Conservation (phyloP, 768 basidiomycete genomes). For the Hirschioporus abietinus region DNA sequence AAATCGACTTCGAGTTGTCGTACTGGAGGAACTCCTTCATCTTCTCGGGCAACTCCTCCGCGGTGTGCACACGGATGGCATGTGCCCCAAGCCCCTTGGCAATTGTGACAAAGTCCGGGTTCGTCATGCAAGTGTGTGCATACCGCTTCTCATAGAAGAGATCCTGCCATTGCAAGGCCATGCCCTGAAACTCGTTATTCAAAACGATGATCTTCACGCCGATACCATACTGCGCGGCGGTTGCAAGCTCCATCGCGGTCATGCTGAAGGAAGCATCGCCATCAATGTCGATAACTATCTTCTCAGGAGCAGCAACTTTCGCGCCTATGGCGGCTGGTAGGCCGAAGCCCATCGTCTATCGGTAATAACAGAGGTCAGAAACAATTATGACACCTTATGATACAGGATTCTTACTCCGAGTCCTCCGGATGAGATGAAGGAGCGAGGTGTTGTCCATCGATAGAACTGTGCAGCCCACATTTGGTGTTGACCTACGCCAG, state of each 20-base stretch:
- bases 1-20: constrained; percentile 76
- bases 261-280: constrained; percentile 98
- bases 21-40: constrained; percentile 99
- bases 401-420: constrained; percentile 76
- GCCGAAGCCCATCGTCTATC: constrained; percentile 96
- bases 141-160: constrained; percentile 95
- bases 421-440: constrained; percentile 92
- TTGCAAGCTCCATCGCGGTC: constrained; percentile 99
- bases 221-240: constrained; percentile 85
- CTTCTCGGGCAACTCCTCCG: constrained; percentile 80
- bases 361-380: constrained; percentile 7
- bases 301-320: constrained; percentile 91
- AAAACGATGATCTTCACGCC: constrained; percentile 92
- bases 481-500: constrained; percentile 98
- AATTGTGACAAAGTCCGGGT: constrained; percentile 91
- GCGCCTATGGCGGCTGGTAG: constrained; percentile 93
- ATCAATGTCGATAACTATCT: constrained; percentile 93
- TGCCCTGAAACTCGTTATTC: constrained; percentile 98
- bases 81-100: constrained; percentile 91
- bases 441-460: constrained; percentile 82
- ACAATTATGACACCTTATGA: constrained; percentile 10
- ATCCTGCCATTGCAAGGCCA: constrained; percentile 99
- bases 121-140: constrained; percentile 92
- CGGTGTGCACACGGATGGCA: constrained; percentile 70
- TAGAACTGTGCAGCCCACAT: constrained; percentile 99